These are phyloP conservation scores for Colletotrichum orchidophilum DNA, from an alignment of 2,329 filamentous ascomycete genomes.

Conservation along the genomic window DNA sequence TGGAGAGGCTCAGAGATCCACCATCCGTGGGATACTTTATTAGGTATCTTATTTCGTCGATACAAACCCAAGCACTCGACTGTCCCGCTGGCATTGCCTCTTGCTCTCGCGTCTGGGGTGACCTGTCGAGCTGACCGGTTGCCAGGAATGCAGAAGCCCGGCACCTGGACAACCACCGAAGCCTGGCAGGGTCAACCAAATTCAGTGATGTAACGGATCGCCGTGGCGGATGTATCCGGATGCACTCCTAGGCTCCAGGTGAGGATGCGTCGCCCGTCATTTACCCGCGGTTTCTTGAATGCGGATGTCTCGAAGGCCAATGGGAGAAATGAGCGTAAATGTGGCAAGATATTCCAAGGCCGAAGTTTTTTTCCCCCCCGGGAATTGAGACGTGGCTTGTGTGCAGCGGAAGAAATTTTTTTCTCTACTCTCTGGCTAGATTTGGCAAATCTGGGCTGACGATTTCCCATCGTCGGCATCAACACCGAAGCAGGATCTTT, in stretches of 20 bases:
- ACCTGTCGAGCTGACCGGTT: constrained; percentile 3
- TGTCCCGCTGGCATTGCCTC: background rate
- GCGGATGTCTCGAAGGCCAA: constrained; percentile 5
- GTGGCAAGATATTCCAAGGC: background rate
- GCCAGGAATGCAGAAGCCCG: background rate
- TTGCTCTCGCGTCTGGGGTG: background rate
- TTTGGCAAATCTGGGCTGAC: background rate
- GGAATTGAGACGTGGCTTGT: constrained; percentile 1
- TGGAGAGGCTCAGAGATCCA: background rate
- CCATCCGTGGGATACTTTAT: background rate
- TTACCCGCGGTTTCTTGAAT: constrained; percentile 16
- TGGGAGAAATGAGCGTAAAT: background rate
- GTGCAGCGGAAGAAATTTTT: background rate
- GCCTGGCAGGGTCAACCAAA: constrained; percentile 5
- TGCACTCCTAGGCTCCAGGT: constrained; percentile 4
- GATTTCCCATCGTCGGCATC: background rate
- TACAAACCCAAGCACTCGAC: background rate
- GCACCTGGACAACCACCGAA: constrained; percentile 16
- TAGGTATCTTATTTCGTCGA: background rate
- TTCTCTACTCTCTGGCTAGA: background rate
- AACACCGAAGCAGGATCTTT: background rate
- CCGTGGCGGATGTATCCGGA: constrained; percentile 15
- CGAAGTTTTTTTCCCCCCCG: background rate
- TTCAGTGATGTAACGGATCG: constrained; percentile 28
- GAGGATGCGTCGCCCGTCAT: background rate